A percentile compares a stretch with the other conserved stretches of the same genome.
phyloP scores from a whole-genome alignment of 441 rosid genomes.

The Viola pubescens region DNA sequence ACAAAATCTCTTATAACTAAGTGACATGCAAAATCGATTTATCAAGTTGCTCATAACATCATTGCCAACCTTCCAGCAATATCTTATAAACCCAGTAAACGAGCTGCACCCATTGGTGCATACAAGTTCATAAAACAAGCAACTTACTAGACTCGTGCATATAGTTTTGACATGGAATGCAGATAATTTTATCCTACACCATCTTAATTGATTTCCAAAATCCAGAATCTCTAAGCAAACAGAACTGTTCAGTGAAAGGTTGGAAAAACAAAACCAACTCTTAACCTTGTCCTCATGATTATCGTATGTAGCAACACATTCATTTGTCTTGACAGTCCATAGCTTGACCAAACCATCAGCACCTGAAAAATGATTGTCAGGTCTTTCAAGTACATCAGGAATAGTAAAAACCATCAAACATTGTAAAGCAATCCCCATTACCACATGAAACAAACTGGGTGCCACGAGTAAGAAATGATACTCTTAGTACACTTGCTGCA shows the following conservation, averaged over 20 bases:
- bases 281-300: conserved; percentile 89
- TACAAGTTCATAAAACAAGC: not conserved
- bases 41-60: too few species aligned
- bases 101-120: not conserved
- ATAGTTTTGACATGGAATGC: too few species aligned
- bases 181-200: not conserved
- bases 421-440: conserved; percentile 27
- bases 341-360: conserved; percentile 93
- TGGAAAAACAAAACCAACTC: conserved; percentile 4
- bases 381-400: conserved; percentile 10
- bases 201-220: not conserved
- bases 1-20: too few species aligned
- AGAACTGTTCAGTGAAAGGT: not conserved
- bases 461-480: conserved; percentile 83
- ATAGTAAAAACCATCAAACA: not conserved
- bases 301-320: conserved; percentile 85
- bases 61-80: too few species aligned
- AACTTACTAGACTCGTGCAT: not conserved
- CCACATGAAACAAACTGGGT: conserved; percentile 87
- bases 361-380: conserved; percentile 35
- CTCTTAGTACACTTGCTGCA: conserved; percentile 80
- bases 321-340: conserved; percentile 81
- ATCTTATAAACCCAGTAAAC: too few species aligned
- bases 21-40: too few species aligned
- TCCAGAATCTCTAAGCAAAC: not conserved